Evolutionary conservation across 495 filamentous ascomycete species (phyloP).

Genomic region (Aspergillus olivimuriae): DNA sequence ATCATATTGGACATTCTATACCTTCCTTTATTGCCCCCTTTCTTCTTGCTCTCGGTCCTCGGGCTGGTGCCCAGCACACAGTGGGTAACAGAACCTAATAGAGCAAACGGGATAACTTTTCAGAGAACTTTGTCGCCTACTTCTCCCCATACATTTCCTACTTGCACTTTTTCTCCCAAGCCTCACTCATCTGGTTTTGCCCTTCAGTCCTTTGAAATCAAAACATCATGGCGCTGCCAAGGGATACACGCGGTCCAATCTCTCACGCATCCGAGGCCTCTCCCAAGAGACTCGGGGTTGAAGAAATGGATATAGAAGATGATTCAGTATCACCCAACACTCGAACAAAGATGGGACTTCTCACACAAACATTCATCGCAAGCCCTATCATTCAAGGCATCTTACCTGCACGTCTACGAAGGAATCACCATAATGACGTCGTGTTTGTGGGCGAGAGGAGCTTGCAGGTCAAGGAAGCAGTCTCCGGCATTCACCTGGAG

Average conservation of each 20-base stretch:
- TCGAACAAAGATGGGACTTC: conserved; percentile 45
- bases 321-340: not conserved
- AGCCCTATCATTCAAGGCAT: conserved; percentile 75
- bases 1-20: not conserved
- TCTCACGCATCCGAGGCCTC: not conserved
- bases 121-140: not conserved
- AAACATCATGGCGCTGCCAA: conserved; percentile 9
- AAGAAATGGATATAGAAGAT: conserved; percentile 14
- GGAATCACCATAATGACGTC: conserved; percentile 69
- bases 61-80: too few relatives aligned
- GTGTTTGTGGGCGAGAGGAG: conserved; percentile 75
- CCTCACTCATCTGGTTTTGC: not conserved
- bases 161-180: not conserved
- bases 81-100: too few relatives aligned
- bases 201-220: not conserved
- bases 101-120: too few relatives aligned
- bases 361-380: conserved; percentile 69
- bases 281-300: conserved; percentile 2
- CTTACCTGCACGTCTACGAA: conserved; percentile 70
- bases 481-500: conserved; percentile 52
- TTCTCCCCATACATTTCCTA: not conserved
- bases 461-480: conserved; percentile 60
- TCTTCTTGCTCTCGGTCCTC: not conserved
- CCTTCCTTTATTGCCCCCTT: not conserved
- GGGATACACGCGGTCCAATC: not conserved